Percentiles rank a stretch among this genome's conserved stretches.
Evolutionary conservation across 768 basidiomycete genomes (phyloP).

Genomic region (Tylopilus sp.): DNA sequence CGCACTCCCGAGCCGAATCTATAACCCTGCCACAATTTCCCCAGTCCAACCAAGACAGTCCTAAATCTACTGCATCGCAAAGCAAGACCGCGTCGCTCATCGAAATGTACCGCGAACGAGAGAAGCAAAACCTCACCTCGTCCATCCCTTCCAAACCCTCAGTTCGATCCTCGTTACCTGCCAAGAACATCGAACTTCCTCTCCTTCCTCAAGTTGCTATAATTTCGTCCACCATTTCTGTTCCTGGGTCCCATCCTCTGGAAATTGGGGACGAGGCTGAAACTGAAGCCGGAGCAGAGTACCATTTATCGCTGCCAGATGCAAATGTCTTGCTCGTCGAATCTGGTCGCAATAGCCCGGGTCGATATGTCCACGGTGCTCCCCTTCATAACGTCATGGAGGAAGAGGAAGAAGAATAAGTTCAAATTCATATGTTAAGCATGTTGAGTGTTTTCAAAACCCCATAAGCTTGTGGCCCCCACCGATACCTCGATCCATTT

Average conservation of each 20-base stretch:
- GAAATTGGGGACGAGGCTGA: slow-evolving; percentile 28
- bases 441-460: slow-evolving; percentile 8
- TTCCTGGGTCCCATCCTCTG: slow-evolving; percentile 22
- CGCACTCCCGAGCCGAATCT: slow-evolving; percentile 27
- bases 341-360: slow-evolving; percentile 58
- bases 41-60: slow-evolving; percentile 8
- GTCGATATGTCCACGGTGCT: slow-evolving; percentile 77
- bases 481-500: slow-evolving; percentile 25
- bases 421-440: slow-evolving; percentile 17
- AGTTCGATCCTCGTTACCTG: slow-evolving; percentile 25
- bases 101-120: slow-evolving; percentile 80
- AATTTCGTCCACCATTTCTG: slow-evolving; percentile 14
- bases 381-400: slow-evolving; percentile 85
- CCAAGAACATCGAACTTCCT: slow-evolving; percentile 10
- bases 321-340: slow-evolving; percentile 39
- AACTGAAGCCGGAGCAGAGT: slow-evolving; percentile 21
- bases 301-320: slow-evolving; percentile 34
- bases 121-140: slow-evolving; percentile 37
- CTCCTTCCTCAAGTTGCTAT: not conserved
- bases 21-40: slow-evolving; percentile 23
- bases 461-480: slow-evolving; percentile 15
- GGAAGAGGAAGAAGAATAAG: slow-evolving; percentile 62
- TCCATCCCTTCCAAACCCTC: slow-evolving; percentile 32
- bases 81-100: slow-evolving; percentile 78
- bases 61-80: slow-evolving; percentile 25